A percentile compares a stretch with the other conserved stretches of the same genome.
phyloP scores from a whole-genome alignment of 1,139 yeast species.

The Magnusiomyces fungicola region DNA sequence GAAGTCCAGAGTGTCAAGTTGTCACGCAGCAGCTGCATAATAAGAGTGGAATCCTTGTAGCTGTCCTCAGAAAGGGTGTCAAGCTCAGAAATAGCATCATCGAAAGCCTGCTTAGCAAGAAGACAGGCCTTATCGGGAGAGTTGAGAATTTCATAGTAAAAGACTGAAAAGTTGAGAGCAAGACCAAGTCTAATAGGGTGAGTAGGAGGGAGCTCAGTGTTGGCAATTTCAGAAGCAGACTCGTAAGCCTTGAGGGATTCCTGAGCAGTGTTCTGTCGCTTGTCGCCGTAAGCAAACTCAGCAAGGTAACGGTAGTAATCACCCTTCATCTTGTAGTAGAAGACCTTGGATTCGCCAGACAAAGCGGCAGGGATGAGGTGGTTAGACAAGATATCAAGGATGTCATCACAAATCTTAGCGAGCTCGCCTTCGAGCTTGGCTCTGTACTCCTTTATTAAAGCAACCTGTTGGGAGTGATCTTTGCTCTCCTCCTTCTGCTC shows the following conservation, averaged over 20 bases:
- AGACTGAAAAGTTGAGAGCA: constrained; percentile 95
- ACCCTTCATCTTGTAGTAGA: constrained; percentile 99
- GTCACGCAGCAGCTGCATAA: constrained; percentile 97
- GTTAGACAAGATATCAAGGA: constrained; percentile 75
- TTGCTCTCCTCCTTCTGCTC: constrained; percentile 98
- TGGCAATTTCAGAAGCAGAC: constrained; percentile 94
- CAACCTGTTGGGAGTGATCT: constrained; percentile 84
- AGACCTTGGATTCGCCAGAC: constrained; percentile 95
- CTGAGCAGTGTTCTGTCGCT: constrained; percentile 89
- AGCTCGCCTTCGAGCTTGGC: constrained; percentile 90
- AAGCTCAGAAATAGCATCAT: constrained; percentile 97
- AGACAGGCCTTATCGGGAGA: constrained; percentile 99
- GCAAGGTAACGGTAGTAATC: constrained; percentile 99
- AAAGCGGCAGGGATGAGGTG: constrained; percentile 90
- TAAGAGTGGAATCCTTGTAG: constrained; percentile 94
- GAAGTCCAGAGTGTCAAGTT: constrained; percentile 97
- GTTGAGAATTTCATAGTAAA: constrained; percentile 95
- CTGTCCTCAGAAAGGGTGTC: constrained; percentile 97
- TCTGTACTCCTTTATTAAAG: constrained; percentile 89
- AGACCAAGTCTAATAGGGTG: constrained; percentile 98
- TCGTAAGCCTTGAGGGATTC: constrained; percentile 91
- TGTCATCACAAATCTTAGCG: constrained; percentile 90
- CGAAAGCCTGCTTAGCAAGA: constrained; percentile 97
- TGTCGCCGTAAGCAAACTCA: constrained; percentile 86
- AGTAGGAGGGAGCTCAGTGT: constrained; percentile 94